phyloP scores from a whole-genome alignment of 208 protist genomes.

The Crithidia brevicula region DNA sequence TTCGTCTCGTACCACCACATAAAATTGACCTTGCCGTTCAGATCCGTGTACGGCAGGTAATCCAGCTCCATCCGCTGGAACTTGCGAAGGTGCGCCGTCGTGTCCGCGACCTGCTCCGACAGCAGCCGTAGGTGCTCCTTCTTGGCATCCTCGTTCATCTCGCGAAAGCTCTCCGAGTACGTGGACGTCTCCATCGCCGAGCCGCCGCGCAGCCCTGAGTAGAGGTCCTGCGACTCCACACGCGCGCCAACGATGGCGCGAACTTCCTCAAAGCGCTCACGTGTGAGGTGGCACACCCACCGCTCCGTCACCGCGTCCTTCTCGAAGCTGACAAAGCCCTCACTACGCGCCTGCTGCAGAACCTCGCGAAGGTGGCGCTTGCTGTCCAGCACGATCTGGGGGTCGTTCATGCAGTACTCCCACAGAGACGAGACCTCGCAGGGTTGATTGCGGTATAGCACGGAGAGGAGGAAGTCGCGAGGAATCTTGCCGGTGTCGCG shows the following conservation, averaged over 20 bases:
- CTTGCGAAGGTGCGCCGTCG: slow-evolving; percentile 67
- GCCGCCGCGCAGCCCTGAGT: slow-evolving; percentile 56
- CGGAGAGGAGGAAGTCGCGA: slow-evolving; percentile 85
- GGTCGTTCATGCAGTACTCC: slow-evolving; percentile 79
- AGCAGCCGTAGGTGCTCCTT: slow-evolving; percentile 66
- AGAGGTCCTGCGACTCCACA: slow-evolving; percentile 43
- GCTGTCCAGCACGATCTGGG: slow-evolving; percentile 89
- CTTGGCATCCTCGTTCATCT: slow-evolving; percentile 76
- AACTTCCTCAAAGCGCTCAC: slow-evolving; percentile 90
- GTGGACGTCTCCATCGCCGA: slow-evolving; percentile 68
- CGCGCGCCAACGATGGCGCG: slow-evolving; percentile 57
- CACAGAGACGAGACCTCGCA: slow-evolving; percentile 87
- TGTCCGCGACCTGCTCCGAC: slow-evolving; percentile 66
- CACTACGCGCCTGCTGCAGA: slow-evolving; percentile 82
- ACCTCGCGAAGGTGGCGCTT: slow-evolving; percentile 91
- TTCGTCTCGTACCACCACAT: slow-evolving; percentile 94
- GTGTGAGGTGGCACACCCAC: slow-evolving; percentile 81
- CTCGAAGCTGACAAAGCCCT: slow-evolving; percentile 90
- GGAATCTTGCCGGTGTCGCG: slow-evolving; percentile 87
- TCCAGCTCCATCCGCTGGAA: slow-evolving; percentile 89
- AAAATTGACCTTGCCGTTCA: slow-evolving; percentile 93
- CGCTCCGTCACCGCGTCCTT: slow-evolving; percentile 62
- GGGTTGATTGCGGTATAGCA: slow-evolving; percentile 90
- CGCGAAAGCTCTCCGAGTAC: slow-evolving; percentile 59
- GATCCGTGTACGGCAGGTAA: slow-evolving; percentile 92